Conservation (phyloP, 208 protist species). For the Lotmaria passim region DNA sequence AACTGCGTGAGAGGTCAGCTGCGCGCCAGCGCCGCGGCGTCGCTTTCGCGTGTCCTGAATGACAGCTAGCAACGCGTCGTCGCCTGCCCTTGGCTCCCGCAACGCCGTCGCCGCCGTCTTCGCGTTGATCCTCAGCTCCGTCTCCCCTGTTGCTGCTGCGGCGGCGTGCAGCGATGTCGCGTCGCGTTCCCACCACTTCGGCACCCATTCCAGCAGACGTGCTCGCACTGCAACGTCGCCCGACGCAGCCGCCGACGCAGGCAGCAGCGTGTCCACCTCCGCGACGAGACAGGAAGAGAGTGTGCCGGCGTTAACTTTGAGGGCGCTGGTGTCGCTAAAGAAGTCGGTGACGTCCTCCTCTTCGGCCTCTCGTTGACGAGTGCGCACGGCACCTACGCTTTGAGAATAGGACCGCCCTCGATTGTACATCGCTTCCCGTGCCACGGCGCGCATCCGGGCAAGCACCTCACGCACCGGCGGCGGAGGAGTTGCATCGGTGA, state of each 20-base stretch:
- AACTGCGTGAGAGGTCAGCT: constrained; percentile 7
- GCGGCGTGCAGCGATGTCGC: neutral
- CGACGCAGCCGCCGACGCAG: neutral
- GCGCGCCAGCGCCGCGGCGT: neutral
- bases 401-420: neutral
- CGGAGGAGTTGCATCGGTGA: neutral
- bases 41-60: constrained; percentile 26
- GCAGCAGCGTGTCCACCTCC: neutral
- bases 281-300: neutral
- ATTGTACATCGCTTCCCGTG: neutral
- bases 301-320: constrained; percentile 1
- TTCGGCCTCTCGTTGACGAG: neutral
- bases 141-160: neutral
- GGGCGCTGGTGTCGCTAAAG: constrained; percentile 5
- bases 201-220: constrained; percentile 15
- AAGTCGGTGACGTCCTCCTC: constrained; percentile 26
- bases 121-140: constrained; percentile 19
- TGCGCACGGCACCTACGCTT: neutral
- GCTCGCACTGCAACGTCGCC: neutral
- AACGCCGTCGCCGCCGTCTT: constrained; percentile 17
- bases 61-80: constrained; percentile 26
- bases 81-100: constrained; percentile 8
- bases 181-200: constrained; percentile 13
- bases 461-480: neutral
- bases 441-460: constrained; percentile 1